Conservation (phyloP, 257 asterid species). For the Rubia yunnanensis region DNA sequence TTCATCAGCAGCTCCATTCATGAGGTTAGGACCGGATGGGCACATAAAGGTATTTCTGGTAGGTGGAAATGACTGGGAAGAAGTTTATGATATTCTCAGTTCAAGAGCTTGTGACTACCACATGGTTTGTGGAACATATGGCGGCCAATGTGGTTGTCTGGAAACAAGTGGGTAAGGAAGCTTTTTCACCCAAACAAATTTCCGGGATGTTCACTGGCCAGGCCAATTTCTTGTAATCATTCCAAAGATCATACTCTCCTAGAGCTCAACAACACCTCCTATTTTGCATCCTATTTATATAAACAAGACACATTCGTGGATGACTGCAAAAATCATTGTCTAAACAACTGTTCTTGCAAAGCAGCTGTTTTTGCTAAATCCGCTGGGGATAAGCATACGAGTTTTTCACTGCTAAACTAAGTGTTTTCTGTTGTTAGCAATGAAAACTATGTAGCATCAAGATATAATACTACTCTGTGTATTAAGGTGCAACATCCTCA, state of each 20-base stretch:
- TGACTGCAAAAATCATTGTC: slow-evolving; percentile 17
- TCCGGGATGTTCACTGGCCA: slow-evolving; percentile 7
- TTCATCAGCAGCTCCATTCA: slow-evolving; percentile 3
- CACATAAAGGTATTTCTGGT: slow-evolving; percentile 4
- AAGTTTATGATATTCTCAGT: background rate
- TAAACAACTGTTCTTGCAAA: slow-evolving; percentile 20
- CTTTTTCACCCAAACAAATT: slow-evolving; percentile 11
- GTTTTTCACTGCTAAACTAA: slow-evolving; percentile 6
- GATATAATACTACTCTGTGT: slow-evolving; percentile 1
- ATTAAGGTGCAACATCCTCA: slow-evolving; percentile 14
- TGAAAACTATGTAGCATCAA: background rate
- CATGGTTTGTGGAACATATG: slow-evolving; percentile 12
- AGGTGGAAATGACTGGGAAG: background rate
- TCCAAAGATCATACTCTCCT: slow-evolving; percentile 9
- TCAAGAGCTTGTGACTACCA: slow-evolving; percentile 9
- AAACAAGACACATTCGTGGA: background rate
- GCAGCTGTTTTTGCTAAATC: slow-evolving; percentile 14
- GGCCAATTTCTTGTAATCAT: slow-evolving; percentile 16
- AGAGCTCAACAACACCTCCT: slow-evolving; percentile 4
- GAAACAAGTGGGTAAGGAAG: slow-evolving; percentile 6
- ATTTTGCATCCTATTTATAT: background rate
- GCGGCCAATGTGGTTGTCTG: slow-evolving; percentile 13
- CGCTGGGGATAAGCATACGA: background rate
- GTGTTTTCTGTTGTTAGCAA: slow-evolving; percentile 7
- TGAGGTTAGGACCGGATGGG: slow-evolving; percentile 9